A percentile compares a stretch with the other conserved stretches of the same genome.
Evolutionary conservation across 2,329 filamentous ascomycete genomes (phyloP).

Genomic region (Colletotrichum falcatum): DNA sequence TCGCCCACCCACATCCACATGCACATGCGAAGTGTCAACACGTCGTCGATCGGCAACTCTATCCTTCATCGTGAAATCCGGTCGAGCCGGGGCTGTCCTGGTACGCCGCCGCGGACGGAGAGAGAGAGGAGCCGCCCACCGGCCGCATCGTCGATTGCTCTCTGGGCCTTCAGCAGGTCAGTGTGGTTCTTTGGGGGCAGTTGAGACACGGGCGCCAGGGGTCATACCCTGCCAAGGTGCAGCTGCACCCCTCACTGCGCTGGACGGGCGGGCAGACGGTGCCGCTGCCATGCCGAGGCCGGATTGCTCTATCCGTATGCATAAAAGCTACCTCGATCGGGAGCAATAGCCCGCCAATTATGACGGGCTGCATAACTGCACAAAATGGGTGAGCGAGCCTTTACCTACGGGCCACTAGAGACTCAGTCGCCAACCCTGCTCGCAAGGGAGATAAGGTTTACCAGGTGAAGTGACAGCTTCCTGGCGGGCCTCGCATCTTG

Average conservation of each 20-base stretch:
- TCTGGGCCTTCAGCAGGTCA: constrained; percentile 14
- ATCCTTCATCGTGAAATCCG: constrained; percentile 20
- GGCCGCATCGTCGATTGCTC: constrained; percentile 34
- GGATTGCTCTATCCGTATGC: constrained; percentile 17
- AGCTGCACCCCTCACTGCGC: constrained; percentile 34
- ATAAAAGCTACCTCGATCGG: constrained; percentile 30
- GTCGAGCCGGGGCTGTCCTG: constrained; percentile 24
- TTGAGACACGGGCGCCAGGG: constrained; percentile 33
- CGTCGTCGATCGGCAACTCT: constrained; percentile 36
- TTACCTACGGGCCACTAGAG: no score
- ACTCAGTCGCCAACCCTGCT: constrained; percentile 24
- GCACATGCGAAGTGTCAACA: constrained; percentile 25
- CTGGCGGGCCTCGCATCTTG: constrained; percentile 14
- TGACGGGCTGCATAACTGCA: constrained; percentile 24
- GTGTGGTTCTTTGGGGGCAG: constrained; percentile 33
- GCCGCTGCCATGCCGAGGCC: constrained; percentile 35
- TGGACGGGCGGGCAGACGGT: constrained; percentile 2
- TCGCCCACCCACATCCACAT: constrained; percentile 19
- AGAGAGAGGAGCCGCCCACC: constrained; percentile 3
- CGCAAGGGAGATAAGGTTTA: constrained; percentile 38
- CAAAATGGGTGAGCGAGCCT: constrained; percentile 24
- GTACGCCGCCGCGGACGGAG: constrained; percentile 22
- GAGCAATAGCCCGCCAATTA: constrained; percentile 16
- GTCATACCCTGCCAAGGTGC: constrained; percentile 27
- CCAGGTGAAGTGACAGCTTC: constrained; percentile 35